A percentile compares a stretch with the other conserved stretches of the same genome.
phyloP scores from a whole-genome alignment of 495 filamentous ascomycete genomes.

The Hypoxylon intermedium region DNA sequence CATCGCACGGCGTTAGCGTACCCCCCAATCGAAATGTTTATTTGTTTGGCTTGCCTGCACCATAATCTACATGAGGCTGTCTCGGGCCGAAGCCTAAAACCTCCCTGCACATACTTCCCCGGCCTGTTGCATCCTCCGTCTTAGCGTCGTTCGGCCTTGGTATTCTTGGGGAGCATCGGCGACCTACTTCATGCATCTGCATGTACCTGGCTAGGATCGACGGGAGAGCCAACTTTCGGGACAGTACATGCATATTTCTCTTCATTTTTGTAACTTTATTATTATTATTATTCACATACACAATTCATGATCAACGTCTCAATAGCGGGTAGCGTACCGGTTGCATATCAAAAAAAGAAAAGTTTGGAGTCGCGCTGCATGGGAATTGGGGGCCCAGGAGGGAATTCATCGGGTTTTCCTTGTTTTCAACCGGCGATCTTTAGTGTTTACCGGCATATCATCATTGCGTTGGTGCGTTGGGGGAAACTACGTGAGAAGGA shows the following conservation, averaged over 20 bases:
- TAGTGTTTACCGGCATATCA: slow-evolving; percentile 21
- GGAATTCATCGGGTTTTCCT: neutral
- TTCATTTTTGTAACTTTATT: slow-evolving; percentile 22
- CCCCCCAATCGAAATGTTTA: slow-evolving; percentile 31
- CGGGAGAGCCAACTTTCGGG: slow-evolving; percentile 26
- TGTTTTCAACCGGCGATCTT: slow-evolving; percentile 18
- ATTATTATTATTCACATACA: slow-evolving; percentile 10
- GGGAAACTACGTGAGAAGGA: slow-evolving; percentile 2
- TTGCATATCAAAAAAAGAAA: slow-evolving; percentile 29
- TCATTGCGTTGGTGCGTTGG: slow-evolving; percentile 25
- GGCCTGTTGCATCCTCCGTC: slow-evolving; percentile 13
- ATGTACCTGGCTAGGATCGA: slow-evolving; percentile 29
- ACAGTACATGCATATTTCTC: slow-evolving; percentile 21
- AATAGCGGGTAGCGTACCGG: slow-evolving; percentile 29
- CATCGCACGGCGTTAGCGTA: slow-evolving; percentile 32
- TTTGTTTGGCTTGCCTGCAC: slow-evolving; percentile 24
- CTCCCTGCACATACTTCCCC: slow-evolving; percentile 29
- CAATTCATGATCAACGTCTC: slow-evolving; percentile 14
- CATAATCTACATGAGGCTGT: slow-evolving; percentile 36
- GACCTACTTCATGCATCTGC: slow-evolving; percentile 39
- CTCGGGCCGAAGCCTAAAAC: slow-evolving; percentile 34
- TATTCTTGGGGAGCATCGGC: slow-evolving; percentile 23
- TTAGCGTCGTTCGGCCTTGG: slow-evolving; percentile 13
- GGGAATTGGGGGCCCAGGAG: slow-evolving; percentile 2
- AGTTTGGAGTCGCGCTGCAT: slow-evolving; percentile 20